Base-by-base conservation (phyloP, 225 moss, liverwort and hornwort species). In the Bryum argenteum region DNA sequence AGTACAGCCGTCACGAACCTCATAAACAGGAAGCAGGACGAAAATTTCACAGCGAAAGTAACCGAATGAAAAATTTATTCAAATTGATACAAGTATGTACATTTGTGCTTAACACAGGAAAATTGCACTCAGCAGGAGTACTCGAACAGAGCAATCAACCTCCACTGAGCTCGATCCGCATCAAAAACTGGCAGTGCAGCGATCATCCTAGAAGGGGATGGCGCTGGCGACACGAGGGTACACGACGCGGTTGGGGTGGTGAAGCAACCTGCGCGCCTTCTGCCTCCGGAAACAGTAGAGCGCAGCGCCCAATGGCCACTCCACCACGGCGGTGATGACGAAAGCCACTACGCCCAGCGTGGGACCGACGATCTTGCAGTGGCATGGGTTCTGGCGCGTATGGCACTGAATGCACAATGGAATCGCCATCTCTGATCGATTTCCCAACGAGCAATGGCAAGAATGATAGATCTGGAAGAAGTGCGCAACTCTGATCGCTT, bases 301-400 rank as follows among this genome's bases (percentile, higher is more conserved):
- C 0, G 79, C 63, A 8, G 79, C 79, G 10, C 84, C 91, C 40
- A 91, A 15, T 5, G 88, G 93, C 89, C 88, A 91, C 57, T 94
- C 93, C 14, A 93, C 81, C 1, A 87, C 54, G 10, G 91, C 89
- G 1, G 76, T 68, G 20, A 81, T 54, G 5, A 83, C 65, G 54
- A 91, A 91, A 11, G 81, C 91, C 21, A 91, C 69, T 33, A 90
- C 84, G 0, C 90, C 92, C 69, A 93, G 15, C 8, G 90, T 90
- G 2, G 90, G 92, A 0, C 91, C 93, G 1, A 88, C 80, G 24
- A 91, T 75, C 63, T 87, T 91, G 81, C 89, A 93, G 0, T 57
- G 83, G 45, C 89, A 94, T 5, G 83, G 84, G 17, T 91, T 94
- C 65, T 82, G 76, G 10, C 63, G 79, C 12, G 88, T 86, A 15